Evolutionary conservation across 768 basidiomycete species (phyloP), one percentile per base, ranked within the genome.

Genomic region (Tulasnella sp.): DNA sequence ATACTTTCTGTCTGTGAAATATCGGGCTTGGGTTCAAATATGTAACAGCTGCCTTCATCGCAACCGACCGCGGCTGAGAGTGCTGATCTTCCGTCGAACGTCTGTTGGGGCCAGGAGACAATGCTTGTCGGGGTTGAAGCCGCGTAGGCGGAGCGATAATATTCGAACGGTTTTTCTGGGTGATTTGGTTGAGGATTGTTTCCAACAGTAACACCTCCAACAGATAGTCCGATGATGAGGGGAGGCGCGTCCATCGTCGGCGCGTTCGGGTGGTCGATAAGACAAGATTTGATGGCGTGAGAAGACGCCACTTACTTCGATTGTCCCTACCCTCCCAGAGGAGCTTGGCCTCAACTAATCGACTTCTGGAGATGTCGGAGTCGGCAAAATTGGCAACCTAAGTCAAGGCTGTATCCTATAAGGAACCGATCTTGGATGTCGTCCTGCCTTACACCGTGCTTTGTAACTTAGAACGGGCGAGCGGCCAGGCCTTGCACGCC

Each of bases 161-260:
- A 75, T 37, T 75, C 74, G 40, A 31, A 42, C 14, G 74, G 74
- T 14, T 75, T 37, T 7, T 0, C 40, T 31, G 40, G n/a, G 46
- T n/a, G 37, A n/a, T 42, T n/a, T 28, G 22, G 12, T 75, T 28
- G 41, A 40, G 74, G 34, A 18, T n/a, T 28, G 6, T 34, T 48
- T 42, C 40, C 74, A 14, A 75, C 1, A 44, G 34, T 42, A 42
- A 42, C 16, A 3, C 41, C 41, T 14, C 8, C 74, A 24, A 75
- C 41, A 18, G 74, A 48, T 20, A 75, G 74, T 42, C 74, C 74
- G 40, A 75, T 24, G 74, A 75, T 75, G 74, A 75, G 74, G 41
- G 74, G 74, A 40, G 74, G 74, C 18, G 74, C 41, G 40, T 75
- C 74, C 74, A 75, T 75, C 16, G 60, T 6, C 3, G 60, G n/a